A percentile compares a stretch with the other conserved stretches of the same genome.
Evolutionary conservation across 2,329 filamentous ascomycete species (phyloP).

Genomic region (Alternaria incomplexa): DNA sequence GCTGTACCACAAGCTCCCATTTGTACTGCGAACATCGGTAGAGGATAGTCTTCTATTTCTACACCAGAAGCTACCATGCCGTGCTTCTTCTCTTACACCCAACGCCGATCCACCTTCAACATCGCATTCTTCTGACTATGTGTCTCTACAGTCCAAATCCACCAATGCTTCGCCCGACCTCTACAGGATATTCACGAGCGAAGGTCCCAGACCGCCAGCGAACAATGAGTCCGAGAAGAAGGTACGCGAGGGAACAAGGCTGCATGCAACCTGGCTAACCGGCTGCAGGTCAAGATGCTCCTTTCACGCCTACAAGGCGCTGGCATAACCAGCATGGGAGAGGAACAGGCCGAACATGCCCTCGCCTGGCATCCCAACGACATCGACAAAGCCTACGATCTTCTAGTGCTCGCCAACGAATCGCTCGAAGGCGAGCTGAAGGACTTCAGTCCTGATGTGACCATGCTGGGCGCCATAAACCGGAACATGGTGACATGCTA

Average conservation of each 20-base stretch:
- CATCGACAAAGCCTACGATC: slow-evolving; percentile 73
- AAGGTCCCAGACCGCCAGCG: slow-evolving; percentile 56
- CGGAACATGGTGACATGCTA: slow-evolving; percentile 90
- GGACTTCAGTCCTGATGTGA: slow-evolving; percentile 72
- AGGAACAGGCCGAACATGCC: slow-evolving; percentile 68
- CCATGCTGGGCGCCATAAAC: slow-evolving; percentile 86
- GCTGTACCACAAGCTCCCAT: slow-evolving; percentile 34
- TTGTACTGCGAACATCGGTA: slow-evolving; percentile 18
- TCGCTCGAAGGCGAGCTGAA: slow-evolving; percentile 80
- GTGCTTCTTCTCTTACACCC: slow-evolving; percentile 13
- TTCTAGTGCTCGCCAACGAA: slow-evolving; percentile 79
- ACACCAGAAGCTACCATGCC: slow-evolving; percentile 21
- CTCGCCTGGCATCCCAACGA: slow-evolving; percentile 72
- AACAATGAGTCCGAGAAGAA: slow-evolving; percentile 65
- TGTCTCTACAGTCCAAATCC: slow-evolving; percentile 32
- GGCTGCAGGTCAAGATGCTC: slow-evolving; percentile 58
- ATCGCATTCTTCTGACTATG: slow-evolving; percentile 32
- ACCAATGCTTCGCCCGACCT: slow-evolving; percentile 55
- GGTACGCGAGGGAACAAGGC: slow-evolving; percentile 29
- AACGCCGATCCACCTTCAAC: slow-evolving; percentile 18
- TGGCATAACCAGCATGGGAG: slow-evolving; percentile 63
- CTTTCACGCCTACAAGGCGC: slow-evolving; percentile 58
- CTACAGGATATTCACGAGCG: slow-evolving; percentile 68
- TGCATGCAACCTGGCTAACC: slow-evolving; percentile 6
- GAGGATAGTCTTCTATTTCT: slow-evolving; percentile 28